Percentiles rank a stretch among this genome's conserved stretches.
Evolutionary conservation across 768 basidiomycete species (phyloP).

Genomic region (Trametes meyenii): DNA sequence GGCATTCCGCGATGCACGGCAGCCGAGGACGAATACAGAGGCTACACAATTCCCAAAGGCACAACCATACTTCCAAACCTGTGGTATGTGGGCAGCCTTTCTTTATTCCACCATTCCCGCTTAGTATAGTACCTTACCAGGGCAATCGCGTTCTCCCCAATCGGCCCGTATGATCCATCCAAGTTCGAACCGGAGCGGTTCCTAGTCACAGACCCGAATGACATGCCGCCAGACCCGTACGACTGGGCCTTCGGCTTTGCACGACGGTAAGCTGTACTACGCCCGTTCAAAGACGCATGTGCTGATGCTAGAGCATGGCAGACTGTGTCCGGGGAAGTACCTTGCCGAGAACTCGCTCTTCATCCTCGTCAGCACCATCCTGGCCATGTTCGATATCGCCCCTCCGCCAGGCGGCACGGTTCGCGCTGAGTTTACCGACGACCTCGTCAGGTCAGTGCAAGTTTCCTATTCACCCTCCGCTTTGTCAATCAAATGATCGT

Average conservation of each 20-base stretch:
- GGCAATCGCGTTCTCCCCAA: conserved; percentile 16
- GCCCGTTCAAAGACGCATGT: neutral
- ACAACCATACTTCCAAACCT: conserved; percentile 30
- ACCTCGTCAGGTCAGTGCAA: conserved; percentile 14
- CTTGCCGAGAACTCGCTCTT: conserved; percentile 23
- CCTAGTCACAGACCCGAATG: conserved; percentile 9
- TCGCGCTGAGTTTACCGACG: conserved; percentile 2
- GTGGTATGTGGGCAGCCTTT: conserved; percentile 23
- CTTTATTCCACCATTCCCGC: neutral
- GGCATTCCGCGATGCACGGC: conserved; percentile 24
- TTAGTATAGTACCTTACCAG: neutral
- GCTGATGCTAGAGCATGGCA: neutral
- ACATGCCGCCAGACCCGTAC: conserved; percentile 2
- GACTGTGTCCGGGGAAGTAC: conserved; percentile 21
- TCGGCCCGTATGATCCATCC: conserved; percentile 17
- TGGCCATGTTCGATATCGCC: conserved; percentile 22
- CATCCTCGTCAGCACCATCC: conserved; percentile 19
- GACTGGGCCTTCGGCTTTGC: conserved; percentile 22
- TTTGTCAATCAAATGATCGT: neutral
- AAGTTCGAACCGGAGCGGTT: conserved; percentile 28
- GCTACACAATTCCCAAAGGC: conserved; percentile 29
- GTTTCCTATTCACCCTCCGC: neutral
- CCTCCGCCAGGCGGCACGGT: neutral
- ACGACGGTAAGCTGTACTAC: conserved; percentile 9
- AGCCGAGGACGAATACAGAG: conserved; percentile 29